phyloP scores from a whole-genome alignment of 352 stramenopile genomes.

The Phytophthora brassicae region DNA sequence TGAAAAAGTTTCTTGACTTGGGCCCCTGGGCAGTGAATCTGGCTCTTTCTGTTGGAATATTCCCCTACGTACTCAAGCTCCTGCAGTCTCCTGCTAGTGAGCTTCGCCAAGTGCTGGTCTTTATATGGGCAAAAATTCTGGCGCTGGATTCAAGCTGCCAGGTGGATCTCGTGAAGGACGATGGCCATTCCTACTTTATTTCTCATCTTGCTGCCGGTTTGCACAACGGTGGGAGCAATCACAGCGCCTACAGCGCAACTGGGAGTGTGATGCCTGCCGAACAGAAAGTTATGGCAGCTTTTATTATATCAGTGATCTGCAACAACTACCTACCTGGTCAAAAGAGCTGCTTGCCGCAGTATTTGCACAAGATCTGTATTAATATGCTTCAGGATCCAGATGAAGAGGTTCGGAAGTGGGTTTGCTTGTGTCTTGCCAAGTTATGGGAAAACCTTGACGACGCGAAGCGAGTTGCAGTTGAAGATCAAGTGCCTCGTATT shows the following conservation, averaged over 20 bases:
- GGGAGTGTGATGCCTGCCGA: conserved; percentile 70
- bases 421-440: conserved; percentile 94
- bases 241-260: conserved; percentile 27
- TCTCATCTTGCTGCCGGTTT: conserved; percentile 85
- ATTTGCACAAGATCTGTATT: conserved; percentile 77
- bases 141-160: conserved; percentile 96
- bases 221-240: conserved; percentile 38
- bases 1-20: conserved; percentile 96
- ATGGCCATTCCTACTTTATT: conserved; percentile 96
- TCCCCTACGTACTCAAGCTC: conserved; percentile 98
- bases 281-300: conserved; percentile 95
- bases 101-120: conserved; percentile 95
- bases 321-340: conserved; percentile 92
- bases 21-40: conserved; percentile 90
- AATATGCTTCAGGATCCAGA: conserved; percentile 64
- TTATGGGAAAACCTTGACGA: conserved; percentile 93
- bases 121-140: conserved; percentile 95
- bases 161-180: conserved; percentile 96
- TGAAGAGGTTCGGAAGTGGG: conserved; percentile 78
- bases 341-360: conserved; percentile 92
- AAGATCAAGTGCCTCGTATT: conserved; percentile 84
- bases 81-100: conserved; percentile 95
- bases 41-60: conserved; percentile 96
- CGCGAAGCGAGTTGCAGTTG: conserved; percentile 85
- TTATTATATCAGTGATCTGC: conserved; percentile 95